Evolutionary conservation across 805 yeast genomes (phyloP).

Genomic region (Teunomyces lycoperdinae): DNA sequence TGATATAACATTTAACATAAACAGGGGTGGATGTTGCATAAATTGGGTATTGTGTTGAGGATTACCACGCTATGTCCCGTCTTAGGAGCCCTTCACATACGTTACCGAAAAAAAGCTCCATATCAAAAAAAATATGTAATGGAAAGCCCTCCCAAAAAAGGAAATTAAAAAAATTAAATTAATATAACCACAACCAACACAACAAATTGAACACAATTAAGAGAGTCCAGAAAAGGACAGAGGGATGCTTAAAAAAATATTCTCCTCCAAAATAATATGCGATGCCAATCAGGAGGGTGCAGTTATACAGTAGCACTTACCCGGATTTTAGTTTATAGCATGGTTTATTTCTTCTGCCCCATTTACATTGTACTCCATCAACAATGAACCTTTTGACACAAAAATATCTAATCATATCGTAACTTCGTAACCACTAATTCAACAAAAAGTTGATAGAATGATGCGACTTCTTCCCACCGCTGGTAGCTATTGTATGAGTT

Average conservation of each 20-base stretch:
- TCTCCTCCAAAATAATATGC: no score
- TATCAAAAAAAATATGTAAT: background rate
- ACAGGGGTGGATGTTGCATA: background rate
- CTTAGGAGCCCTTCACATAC: background rate
- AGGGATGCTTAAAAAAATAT: background rate
- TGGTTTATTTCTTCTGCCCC: no score
- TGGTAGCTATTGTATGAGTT: background rate
- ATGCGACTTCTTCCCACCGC: constrained; percentile 18
- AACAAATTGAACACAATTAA: background rate
- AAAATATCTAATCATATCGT: background rate
- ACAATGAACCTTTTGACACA: background rate
- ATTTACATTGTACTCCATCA: no score
- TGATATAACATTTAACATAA: background rate
- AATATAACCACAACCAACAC: background rate
- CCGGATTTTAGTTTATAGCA: no score
- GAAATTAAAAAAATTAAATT: background rate
- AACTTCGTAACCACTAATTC: constrained; percentile 13
- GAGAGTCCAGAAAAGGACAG: background rate
- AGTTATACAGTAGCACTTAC: no score
- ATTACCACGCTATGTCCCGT: background rate
- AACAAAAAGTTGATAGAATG: constrained; percentile 28
- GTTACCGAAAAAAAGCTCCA: background rate
- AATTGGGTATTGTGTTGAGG: background rate
- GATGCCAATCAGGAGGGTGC: no score
- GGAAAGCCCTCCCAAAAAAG: background rate